phyloP scores from a whole-genome alignment of 2,329 filamentous ascomycete genomes.

The Penicillium sp. region DNA sequence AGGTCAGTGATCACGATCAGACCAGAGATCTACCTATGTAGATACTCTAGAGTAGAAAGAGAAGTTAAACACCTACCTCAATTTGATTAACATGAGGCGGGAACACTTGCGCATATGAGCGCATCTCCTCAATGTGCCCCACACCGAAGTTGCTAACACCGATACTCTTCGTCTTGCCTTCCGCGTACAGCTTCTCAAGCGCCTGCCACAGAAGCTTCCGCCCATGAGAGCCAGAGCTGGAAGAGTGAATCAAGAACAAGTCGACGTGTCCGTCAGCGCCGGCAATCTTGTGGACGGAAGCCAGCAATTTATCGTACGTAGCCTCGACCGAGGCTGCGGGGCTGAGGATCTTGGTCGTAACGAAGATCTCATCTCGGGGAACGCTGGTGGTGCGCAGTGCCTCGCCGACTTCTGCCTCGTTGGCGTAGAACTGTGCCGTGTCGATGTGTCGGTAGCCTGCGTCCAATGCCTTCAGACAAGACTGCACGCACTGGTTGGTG shows the following conservation, averaged over 20 bases:
- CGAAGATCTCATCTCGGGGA: constrained; percentile 49
- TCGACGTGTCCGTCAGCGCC: constrained; percentile 57
- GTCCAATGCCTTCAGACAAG: constrained; percentile 50
- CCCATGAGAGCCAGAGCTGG: constrained; percentile 47
- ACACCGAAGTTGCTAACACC: constrained; percentile 66
- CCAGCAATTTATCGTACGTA: constrained; percentile 51
- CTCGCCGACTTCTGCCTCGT: constrained; percentile 58
- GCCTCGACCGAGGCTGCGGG: constrained; percentile 47
- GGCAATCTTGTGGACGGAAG: constrained; percentile 56
- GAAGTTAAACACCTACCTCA: constrained; percentile 45
- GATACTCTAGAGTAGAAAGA: background rate
- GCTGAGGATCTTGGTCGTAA: constrained; percentile 61
- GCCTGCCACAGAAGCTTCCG: constrained; percentile 58
- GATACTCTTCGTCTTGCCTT: constrained; percentile 56
- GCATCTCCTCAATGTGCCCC: constrained; percentile 60
- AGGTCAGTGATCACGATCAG: constrained; percentile 12
- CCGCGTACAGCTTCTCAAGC: constrained; percentile 52
- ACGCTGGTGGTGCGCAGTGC: constrained; percentile 53
- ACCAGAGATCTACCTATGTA: background rate
- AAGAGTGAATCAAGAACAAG: constrained; percentile 61
- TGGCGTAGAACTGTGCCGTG: constrained; percentile 60
- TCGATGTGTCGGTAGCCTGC: constrained; percentile 49
- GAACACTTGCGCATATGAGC: constrained; percentile 55
- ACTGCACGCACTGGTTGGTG: constrained; percentile 47
- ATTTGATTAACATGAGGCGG: constrained; percentile 68